Evolutionary conservation across 2,329 filamentous ascomycete genomes (phyloP).

Genomic region (Fusarium redolens): DNA sequence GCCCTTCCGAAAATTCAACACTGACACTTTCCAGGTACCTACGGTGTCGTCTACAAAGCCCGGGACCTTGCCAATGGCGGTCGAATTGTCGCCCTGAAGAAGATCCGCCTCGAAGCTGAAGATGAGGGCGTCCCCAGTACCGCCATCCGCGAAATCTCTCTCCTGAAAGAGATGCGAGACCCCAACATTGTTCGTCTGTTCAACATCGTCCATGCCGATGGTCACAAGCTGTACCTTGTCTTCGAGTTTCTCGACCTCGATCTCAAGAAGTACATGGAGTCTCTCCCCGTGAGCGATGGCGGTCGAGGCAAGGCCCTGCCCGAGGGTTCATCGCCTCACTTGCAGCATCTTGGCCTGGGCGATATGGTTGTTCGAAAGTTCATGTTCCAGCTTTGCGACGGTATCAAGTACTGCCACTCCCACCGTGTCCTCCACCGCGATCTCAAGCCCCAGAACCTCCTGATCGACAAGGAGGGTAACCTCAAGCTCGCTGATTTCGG

Average conservation of each 20-base stretch:
- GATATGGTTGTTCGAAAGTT: slow-evolving; percentile 91
- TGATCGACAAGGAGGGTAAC: slow-evolving; percentile 88
- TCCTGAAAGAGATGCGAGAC: slow-evolving; percentile 94
- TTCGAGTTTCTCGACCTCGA: slow-evolving; percentile 93
- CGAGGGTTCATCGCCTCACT: slow-evolving; percentile 74
- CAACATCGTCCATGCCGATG: slow-evolving; percentile 95
- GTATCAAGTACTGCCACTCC: slow-evolving; percentile 88
- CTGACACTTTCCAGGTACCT: slow-evolving; percentile 72
- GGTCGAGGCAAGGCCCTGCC: slow-evolving; percentile 87
- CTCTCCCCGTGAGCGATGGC: slow-evolving; percentile 84
- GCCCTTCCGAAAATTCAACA: background rate
- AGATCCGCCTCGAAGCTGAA: slow-evolving; percentile 94
- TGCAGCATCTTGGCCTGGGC: slow-evolving; percentile 77
- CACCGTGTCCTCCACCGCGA: slow-evolving; percentile 90
- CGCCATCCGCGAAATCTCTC: slow-evolving; percentile 92
- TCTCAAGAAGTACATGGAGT: slow-evolving; percentile 96
- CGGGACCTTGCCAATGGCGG: slow-evolving; percentile 84
- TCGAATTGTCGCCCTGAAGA: slow-evolving; percentile 92
- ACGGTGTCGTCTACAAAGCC: slow-evolving; percentile 95
- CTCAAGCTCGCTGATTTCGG: slow-evolving; percentile 93
- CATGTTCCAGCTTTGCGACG: slow-evolving; percentile 87
- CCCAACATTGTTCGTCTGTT: slow-evolving; percentile 88
- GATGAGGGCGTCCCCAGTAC: slow-evolving; percentile 94
- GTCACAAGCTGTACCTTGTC: slow-evolving; percentile 93
- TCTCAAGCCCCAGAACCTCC: slow-evolving; percentile 89